Conservation (phyloP, 371 early-diverging fungal genomes). For the Circinella umbellata region DNA sequence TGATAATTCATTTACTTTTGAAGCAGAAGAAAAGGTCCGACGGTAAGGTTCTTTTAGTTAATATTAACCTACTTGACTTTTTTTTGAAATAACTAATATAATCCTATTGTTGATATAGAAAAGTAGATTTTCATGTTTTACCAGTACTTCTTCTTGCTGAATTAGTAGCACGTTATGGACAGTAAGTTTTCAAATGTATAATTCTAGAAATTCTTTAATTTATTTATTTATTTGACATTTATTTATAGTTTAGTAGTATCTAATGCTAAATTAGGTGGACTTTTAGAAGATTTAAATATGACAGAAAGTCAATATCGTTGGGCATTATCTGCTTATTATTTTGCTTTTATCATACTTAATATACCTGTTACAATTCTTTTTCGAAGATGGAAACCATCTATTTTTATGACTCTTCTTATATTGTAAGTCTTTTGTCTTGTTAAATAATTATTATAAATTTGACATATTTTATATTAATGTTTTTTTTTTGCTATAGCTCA, state of each 20-base stretch:
- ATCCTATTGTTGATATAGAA: no score
- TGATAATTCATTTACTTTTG: background rate
- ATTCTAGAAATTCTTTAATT: no score
- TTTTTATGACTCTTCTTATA: conserved; percentile 24
- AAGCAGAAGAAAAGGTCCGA: conserved; percentile 3
- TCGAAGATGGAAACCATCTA: conserved; percentile 26
- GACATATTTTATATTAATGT: no score
- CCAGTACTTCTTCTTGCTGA: conserved; percentile 4
- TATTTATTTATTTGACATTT: no score
- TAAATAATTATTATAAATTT: no score
- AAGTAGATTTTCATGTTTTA: conserved; percentile 7
- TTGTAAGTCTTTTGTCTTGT: conserved; percentile 25
- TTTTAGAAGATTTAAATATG: conserved; percentile 34
- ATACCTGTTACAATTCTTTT: conserved; percentile 44
- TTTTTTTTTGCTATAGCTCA: conserved; percentile 14
- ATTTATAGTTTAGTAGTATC: conserved; percentile 1
- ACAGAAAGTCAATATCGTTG: conserved; percentile 25
- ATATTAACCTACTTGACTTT: no score
- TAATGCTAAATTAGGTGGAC: conserved; percentile 46
- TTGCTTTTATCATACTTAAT: conserved; percentile 37
- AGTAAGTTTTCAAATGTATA: background rate
- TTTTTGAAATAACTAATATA: no score
- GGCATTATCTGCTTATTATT: conserved; percentile 23
- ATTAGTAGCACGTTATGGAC: conserved; percentile 8
- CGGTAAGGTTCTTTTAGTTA: background rate